A percentile compares a stretch with the other conserved stretches of the same genome.
These are phyloP conservation scores for Strobilomyces echinocephalus DNA, from an alignment of 768 basidiomycete species.

Conservation along the genomic window DNA sequence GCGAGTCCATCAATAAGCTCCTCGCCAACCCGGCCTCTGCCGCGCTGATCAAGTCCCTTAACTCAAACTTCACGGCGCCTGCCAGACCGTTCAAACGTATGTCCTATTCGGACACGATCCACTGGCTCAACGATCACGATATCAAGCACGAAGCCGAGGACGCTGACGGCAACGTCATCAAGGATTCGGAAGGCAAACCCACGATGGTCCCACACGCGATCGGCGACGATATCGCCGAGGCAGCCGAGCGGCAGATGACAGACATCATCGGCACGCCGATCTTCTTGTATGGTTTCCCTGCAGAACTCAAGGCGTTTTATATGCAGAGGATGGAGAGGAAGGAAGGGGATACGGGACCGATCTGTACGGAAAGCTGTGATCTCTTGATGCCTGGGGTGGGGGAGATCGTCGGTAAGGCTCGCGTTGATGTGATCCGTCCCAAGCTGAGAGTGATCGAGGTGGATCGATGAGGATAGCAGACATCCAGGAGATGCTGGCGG, in stretches of 20 bases:
- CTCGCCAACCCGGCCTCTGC: constrained; percentile 70
- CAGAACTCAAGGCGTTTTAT: constrained; percentile 93
- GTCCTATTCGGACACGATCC: constrained; percentile 87
- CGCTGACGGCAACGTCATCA: constrained; percentile 57
- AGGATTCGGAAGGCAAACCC: constrained; percentile 37
- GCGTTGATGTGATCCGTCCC: too few relatives aligned
- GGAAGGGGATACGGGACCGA: constrained; percentile 42
- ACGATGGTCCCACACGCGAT: constrained; percentile 67
- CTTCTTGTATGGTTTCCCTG: constrained; percentile 93
- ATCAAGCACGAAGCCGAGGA: constrained; percentile 87
- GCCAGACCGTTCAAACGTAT: constrained; percentile 85
- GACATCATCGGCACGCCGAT: constrained; percentile 90
- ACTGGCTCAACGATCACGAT: constrained; percentile 87
- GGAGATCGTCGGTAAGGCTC: constrained; percentile 83
- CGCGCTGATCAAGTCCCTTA: constrained; percentile 81
- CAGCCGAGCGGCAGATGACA: constrained; percentile 97
- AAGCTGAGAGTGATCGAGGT: constrained; percentile 36
- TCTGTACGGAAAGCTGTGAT: constrained; percentile 93
- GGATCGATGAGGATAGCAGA: constrained; percentile 90
- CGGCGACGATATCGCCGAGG: constrained; percentile 97
- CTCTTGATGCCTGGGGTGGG: constrained; percentile 98
- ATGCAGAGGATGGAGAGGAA: constrained; percentile 79
- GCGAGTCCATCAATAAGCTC: constrained; percentile 81
- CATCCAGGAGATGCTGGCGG: constrained; percentile 82
- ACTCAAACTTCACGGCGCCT: constrained; percentile 80